phyloP scores from a whole-genome alignment of 202 grass and related monocot species.

The Saccharum hybrid region DNA sequence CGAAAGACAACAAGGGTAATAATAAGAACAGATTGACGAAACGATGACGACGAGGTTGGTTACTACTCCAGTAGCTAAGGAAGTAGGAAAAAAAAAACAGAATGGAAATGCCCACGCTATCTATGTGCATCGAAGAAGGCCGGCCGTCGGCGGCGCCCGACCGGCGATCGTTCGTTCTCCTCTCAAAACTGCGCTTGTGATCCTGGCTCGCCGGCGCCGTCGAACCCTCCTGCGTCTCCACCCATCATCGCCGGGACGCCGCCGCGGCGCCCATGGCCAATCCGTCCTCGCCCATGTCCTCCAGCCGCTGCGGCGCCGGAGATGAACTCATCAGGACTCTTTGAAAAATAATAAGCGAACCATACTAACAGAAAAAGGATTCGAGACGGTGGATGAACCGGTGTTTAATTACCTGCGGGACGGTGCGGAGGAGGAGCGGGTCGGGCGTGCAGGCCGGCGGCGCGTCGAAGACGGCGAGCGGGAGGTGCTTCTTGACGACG shows the following conservation, averaged over 20 bases:
- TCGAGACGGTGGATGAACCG: too few species aligned
- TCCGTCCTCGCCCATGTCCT: conserved; percentile 4
- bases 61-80: conserved; percentile 7
- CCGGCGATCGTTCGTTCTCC: conserved; percentile 14
- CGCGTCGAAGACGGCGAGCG: conserved; percentile 71
- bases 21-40: not conserved
- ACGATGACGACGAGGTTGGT: not conserved
- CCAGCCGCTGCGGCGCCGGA: not conserved
- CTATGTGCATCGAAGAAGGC: conserved; percentile 53
- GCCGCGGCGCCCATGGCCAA: not conserved
- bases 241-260: conserved; percentile 38
- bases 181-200: conserved; percentile 53
- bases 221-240: not conserved
- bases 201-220: not conserved
- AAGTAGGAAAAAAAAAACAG: conserved; percentile 28
- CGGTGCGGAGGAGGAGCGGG: not conserved
- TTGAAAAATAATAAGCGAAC: too few species aligned
- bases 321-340: not conserved
- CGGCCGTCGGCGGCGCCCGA: not conserved
- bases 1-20: not conserved
- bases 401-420: conserved; percentile 26
- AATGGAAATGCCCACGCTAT: conserved; percentile 42
- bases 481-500: conserved; percentile 73
- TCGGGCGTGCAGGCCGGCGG: conserved; percentile 68
- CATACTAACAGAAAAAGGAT: too few species aligned